Conservation (phyloP, 2,329 filamentous ascomycete genomes). For the Paecilomyces variotii region DNA sequence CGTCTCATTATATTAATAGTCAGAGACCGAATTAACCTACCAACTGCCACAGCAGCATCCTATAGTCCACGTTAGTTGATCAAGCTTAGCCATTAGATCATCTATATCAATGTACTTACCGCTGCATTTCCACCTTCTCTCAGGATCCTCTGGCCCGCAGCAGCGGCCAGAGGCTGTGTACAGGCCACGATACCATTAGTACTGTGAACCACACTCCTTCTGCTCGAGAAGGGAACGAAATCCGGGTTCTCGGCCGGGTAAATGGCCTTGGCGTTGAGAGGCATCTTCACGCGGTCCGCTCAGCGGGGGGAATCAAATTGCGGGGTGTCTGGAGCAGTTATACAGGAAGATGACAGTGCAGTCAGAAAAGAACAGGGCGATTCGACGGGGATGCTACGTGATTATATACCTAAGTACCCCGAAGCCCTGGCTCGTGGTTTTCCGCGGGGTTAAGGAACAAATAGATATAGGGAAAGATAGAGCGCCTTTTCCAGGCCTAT, state of each 20-base stretch:
- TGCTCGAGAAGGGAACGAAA: conserved; percentile 48
- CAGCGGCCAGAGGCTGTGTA: conserved; percentile 80
- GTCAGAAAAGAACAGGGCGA: not conserved
- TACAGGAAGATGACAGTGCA: not conserved
- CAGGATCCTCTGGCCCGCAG: conserved; percentile 79
- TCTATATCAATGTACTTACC: conserved; percentile 46
- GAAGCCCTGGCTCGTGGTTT: not conserved
- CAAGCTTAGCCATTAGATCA: not conserved
- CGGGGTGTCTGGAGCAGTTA: not conserved
- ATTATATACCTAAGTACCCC: not conserved
- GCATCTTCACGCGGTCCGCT: conserved; percentile 27
- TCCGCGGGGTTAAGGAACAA: not conserved
- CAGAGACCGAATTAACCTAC: conserved; percentile 38
- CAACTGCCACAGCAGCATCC: conserved; percentile 94
- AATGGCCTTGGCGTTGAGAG: conserved; percentile 42
- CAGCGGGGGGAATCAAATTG: not conserved
- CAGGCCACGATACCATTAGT: conserved; percentile 85
- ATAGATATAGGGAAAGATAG: not conserved
- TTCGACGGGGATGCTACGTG: not conserved
- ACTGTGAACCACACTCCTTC: conserved; percentile 87
- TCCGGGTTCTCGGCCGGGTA: conserved; percentile 42
- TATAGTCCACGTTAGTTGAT: conserved; percentile 26
- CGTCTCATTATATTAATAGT: not conserved
- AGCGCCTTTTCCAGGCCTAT: not conserved
- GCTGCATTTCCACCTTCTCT: conserved; percentile 86